These are phyloP conservation scores for Acrasis kona DNA, from an alignment of 78 protist species.

Conservation along the genomic window DNA sequence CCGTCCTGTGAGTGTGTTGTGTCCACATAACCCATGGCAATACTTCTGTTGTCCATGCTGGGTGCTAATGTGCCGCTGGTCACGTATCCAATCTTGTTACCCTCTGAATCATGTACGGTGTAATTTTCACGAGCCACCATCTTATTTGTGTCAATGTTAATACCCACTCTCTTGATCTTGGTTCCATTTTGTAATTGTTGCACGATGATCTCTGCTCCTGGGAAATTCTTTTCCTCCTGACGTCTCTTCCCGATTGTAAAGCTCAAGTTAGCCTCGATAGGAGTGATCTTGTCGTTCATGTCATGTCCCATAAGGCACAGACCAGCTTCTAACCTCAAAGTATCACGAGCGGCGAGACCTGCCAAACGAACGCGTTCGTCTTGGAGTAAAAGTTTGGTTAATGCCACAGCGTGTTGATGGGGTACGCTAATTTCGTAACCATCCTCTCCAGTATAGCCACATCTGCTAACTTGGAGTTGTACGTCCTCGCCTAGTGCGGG, in stretches of 20 bases:
- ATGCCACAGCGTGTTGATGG: constrained; percentile 3
- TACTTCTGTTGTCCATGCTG: constrained; percentile 35
- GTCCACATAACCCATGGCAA: constrained; percentile 77
- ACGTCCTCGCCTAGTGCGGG: no score
- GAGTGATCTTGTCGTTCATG: constrained; percentile 62
- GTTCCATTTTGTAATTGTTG: constrained; percentile 54
- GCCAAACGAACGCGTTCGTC: constrained; percentile 42
- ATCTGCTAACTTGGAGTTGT: constrained; percentile 38
- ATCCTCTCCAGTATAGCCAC: constrained; percentile 97
- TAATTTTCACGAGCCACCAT: constrained; percentile 63
- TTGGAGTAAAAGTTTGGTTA: constrained; percentile 39
- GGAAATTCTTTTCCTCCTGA: constrained; percentile 75
- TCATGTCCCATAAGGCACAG: constrained; percentile 94
- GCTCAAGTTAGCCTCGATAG: constrained; percentile 69
- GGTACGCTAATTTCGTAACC: constrained; percentile 89
- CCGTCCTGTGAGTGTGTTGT: constrained; percentile 26
- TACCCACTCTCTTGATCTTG: constrained; percentile 55
- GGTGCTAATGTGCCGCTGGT: constrained; percentile 82
- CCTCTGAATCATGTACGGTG: neutral
- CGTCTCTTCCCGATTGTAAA: constrained; percentile 82
- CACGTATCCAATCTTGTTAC: constrained; percentile 58
- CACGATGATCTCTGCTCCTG: constrained; percentile 67
- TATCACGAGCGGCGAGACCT: constrained; percentile 94
- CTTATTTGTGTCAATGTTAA: constrained; percentile 53
- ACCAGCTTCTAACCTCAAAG: constrained; percentile 93